These are phyloP conservation scores for Ambrosia artemisiifolia DNA, from an alignment of 129 eudicot species.

Conservation along the genomic window DNA sequence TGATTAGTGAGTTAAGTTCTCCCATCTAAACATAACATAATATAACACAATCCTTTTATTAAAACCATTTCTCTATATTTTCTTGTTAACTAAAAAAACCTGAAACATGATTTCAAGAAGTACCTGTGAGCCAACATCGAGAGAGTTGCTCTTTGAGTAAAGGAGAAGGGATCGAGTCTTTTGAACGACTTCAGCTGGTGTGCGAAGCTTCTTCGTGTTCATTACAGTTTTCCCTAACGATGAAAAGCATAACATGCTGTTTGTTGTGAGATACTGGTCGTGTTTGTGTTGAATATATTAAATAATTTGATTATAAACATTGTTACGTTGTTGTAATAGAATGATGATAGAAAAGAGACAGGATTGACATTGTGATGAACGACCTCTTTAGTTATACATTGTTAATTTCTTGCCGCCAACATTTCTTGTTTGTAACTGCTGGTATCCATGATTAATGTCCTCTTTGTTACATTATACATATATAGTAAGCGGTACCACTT, in stretches of 20 bases:
- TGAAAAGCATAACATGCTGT: conserved; percentile 33
- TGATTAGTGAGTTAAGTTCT: conserved; percentile 35
- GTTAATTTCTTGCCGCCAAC: conserved; percentile 3
- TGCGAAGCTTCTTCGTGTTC: conserved; percentile 25
- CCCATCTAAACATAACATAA: conserved; percentile 38
- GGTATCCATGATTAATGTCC: neutral
- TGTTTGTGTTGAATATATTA: neutral
- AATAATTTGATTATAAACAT: conserved; percentile 7
- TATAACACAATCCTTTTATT: neutral
- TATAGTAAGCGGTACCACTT: too few species aligned
- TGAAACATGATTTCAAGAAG: neutral
- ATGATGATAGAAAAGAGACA: conserved; percentile 7
- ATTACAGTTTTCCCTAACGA: conserved; percentile 29
- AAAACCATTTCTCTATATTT: neutral
- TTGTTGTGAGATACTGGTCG: conserved; percentile 20
- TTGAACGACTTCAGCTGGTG: conserved; percentile 31
- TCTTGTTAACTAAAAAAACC: neutral
- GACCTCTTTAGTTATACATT: neutral
- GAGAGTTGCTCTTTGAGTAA: conserved; percentile 15
- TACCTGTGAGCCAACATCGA: conserved; percentile 22
- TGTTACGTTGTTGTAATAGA: conserved; percentile 18
- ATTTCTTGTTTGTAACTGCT: conserved; percentile 9
- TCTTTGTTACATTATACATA: neutral
- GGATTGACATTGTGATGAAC: conserved; percentile 26
- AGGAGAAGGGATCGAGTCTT: conserved; percentile 44